Conservation (phyloP, 768 basidiomycete species). For the Cystofilobasidium macerans region DNA sequence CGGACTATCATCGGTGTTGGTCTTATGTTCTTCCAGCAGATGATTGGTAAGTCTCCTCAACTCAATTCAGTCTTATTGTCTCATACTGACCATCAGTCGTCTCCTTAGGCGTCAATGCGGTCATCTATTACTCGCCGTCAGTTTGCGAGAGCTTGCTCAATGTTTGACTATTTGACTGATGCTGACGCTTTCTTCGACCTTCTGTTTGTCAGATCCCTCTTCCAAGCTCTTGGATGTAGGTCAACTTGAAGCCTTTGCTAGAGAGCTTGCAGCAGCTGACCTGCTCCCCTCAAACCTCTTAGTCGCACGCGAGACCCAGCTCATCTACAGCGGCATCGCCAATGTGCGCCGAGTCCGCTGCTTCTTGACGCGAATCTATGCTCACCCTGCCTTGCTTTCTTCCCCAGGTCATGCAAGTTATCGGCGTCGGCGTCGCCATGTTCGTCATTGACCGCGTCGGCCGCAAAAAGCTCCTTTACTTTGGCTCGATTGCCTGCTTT, state of each 20-base stretch:
- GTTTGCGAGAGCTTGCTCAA: no score
- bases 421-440: conserved; percentile 12
- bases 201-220: conserved; percentile 9
- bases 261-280: conserved; percentile 1
- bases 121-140: conserved; percentile 3
- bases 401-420: conserved; percentile 26
- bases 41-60: conserved; percentile 22
- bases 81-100: no score
- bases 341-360: no score
- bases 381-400: no score
- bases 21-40: conserved; percentile 28
- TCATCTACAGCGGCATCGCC: conserved; percentile 22
- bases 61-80: neutral
- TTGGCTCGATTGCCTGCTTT: neutral
- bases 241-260: neutral
- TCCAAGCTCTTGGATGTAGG: conserved; percentile 20
- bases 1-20: conserved; percentile 9
- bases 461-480: conserved; percentile 19
- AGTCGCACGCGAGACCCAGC: neutral
- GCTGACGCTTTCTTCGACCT: no score
- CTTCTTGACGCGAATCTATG: no score
- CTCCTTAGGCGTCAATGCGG: neutral
- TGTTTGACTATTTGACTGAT: no score
- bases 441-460: conserved; percentile 24
- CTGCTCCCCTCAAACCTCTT: neutral